phyloP scores from a whole-genome alignment of 2,329 filamentous ascomycete genomes.

The Fusarium acutatum region DNA sequence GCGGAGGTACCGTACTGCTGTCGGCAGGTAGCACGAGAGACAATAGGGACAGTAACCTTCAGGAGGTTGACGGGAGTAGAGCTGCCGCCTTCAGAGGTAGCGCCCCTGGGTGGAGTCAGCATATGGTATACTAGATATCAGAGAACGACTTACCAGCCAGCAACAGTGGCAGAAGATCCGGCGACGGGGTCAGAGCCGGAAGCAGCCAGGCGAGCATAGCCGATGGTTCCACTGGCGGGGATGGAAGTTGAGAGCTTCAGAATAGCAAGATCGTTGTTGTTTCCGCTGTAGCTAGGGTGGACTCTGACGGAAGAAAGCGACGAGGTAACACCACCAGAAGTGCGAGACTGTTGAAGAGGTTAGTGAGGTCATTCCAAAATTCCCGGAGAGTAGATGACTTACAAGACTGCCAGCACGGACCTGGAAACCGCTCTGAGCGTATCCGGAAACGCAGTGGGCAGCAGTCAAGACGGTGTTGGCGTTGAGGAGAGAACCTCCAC shows the following conservation, averaged over 20 bases:
- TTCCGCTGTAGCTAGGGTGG: slow-evolving; percentile 38
- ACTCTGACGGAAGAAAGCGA: slow-evolving; percentile 35
- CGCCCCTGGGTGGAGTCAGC: slow-evolving; percentile 31
- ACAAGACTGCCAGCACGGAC: slow-evolving; percentile 43
- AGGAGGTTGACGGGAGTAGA: slow-evolving; percentile 31
- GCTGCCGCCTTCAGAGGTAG: slow-evolving; percentile 21
- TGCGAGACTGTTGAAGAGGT: slow-evolving; percentile 22
- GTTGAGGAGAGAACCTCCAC: slow-evolving; percentile 44
- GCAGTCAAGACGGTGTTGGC: slow-evolving; percentile 46
- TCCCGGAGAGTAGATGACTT: not conserved
- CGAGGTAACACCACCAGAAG: slow-evolving; percentile 39
- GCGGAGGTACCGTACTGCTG: slow-evolving; percentile 32
- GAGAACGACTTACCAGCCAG: slow-evolving; percentile 40
- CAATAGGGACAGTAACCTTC: slow-evolving; percentile 45
- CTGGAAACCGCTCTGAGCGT: slow-evolving; percentile 19
- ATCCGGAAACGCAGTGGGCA: slow-evolving; percentile 38
- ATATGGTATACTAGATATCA: rapidly evolving
- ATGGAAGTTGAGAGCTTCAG: slow-evolving; percentile 42
- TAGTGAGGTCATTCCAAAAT: rapidly evolving
- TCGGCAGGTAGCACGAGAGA: slow-evolving; percentile 41
- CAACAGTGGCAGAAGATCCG: slow-evolving; percentile 31
- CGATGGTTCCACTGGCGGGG: slow-evolving; percentile 12
- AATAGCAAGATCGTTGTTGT: slow-evolving; percentile 44
- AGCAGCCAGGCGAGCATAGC: slow-evolving; percentile 38
- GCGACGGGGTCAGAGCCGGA: slow-evolving; percentile 40